Evolutionary conservation across 75 land plant genomes (phyloP), one percentile per base, ranked within the genome.

Genomic region (Selaginella tamariscina): DNA sequence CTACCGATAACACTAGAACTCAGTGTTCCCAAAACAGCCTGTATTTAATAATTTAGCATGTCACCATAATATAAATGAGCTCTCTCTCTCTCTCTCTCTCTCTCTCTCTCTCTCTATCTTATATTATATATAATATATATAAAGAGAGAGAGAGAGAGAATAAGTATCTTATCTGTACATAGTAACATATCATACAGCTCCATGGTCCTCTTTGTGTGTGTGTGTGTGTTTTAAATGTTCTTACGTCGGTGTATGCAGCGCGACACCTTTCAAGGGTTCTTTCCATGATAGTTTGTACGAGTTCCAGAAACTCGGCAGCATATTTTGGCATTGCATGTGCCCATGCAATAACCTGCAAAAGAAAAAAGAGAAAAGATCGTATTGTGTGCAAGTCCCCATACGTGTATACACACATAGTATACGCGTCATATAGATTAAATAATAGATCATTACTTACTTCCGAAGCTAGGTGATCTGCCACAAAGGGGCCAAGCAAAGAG

Each of bases 271-370:
- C 98, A 72, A 90, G 85, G 13, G 98, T 66, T 29, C 98, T 82
- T 66, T 90, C 96, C 54, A 94, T 80, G 54, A 94, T 85, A 67
- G 98, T 88, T 57, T 87, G 96, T 49, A 91, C 98, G 72, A 87
- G 84, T 69, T 89, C 90, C 75, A 87, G 82, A 70, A 94, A 85
- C 30, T 89, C 98, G 66, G 77, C 80, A 67, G 96, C 82, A 79
- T 85, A 94, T 78, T 87, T 94, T 28, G 98, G 98, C 96, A 94
- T 90, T 74, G 91, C 85, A 69, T 90, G 85, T 54, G 96, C 98
- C 98, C 98, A 90, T n/a, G 88, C 91, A 77, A 94, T 79, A 20
- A 94, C 88, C 98, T 94, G 68, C 24, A 27, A 21, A 26, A 27
- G 1, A 9, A 44, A 44, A 0, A 54, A 68, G 27, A 39, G 27